Evolutionary conservation across 1,284 basidiomycete species (phyloP).

Genomic region (Ustilago trichophora): DNA sequence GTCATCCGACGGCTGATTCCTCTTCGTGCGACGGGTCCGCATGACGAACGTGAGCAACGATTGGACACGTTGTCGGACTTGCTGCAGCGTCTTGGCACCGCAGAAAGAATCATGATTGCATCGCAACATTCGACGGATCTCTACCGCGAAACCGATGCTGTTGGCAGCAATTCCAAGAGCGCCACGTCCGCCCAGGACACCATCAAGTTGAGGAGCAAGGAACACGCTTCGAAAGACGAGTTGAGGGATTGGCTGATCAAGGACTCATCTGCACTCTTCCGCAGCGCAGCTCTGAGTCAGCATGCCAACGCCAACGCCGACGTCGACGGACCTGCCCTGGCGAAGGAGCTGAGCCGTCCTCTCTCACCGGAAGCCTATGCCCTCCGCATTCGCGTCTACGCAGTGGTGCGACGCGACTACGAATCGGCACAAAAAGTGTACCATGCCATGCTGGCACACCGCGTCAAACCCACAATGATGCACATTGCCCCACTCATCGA

Average conservation of each 20-base stretch:
- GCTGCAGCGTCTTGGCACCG: slow-evolving; percentile 13
- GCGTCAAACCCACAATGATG: slow-evolving; percentile 34
- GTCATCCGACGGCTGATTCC: slow-evolving; percentile 9
- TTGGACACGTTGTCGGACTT: slow-evolving; percentile 10
- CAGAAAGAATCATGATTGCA: slow-evolving; percentile 11
- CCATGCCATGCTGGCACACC: slow-evolving; percentile 38
- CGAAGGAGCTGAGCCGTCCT: slow-evolving; percentile 22
- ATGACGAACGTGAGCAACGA: slow-evolving; percentile 4
- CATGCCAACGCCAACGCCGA: too few relatives aligned
- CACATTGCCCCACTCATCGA: slow-evolving; percentile 51
- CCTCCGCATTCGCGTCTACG: slow-evolving; percentile 46
- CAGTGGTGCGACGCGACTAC: slow-evolving; percentile 39
- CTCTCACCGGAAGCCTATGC: slow-evolving; percentile 37
- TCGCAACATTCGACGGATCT: slow-evolving; percentile 15
- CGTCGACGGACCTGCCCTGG: too few relatives aligned
- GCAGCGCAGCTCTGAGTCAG: neutral
- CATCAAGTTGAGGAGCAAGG: neutral
- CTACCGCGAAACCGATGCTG: neutral
- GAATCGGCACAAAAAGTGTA: slow-evolving; percentile 41
- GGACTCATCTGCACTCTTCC: slow-evolving; percentile 17
- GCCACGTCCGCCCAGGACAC: neutral
- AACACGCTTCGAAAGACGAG: slow-evolving; percentile 13
- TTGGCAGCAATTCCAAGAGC: neutral
- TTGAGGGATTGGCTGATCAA: slow-evolving; percentile 32
- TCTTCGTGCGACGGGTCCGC: neutral